Conservation (phyloP, 306 rosid genomes). For the Ziziphus jujuba region DNA sequence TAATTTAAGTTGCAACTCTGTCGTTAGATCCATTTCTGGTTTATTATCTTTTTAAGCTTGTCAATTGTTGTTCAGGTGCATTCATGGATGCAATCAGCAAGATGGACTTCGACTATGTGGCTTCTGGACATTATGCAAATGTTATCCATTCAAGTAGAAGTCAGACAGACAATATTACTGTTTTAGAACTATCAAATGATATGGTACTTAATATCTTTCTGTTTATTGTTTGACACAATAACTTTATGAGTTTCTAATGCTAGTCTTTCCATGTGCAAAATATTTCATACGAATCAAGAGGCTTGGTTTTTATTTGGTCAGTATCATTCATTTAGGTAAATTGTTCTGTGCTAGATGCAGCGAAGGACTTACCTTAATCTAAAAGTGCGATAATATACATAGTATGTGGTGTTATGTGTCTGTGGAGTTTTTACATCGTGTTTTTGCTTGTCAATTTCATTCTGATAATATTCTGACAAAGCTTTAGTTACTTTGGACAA, state of each 20-base stretch:
- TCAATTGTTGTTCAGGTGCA: slow-evolving; percentile 56
- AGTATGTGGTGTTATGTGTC: too few species aligned
- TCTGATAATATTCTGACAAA: too few species aligned
- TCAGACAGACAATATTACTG: slow-evolving; percentile 45
- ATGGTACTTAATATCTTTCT: slow-evolving; percentile 45
- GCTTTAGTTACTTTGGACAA: background rate
- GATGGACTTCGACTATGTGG: slow-evolving; percentile 85
- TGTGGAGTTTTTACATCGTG: too few species aligned
- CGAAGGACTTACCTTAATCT: too few species aligned
- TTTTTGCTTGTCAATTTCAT: too few species aligned
- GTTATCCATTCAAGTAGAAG: slow-evolving; percentile 60
- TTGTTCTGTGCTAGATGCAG: too few species aligned
- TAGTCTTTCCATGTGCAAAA: slow-evolving; percentile 10
- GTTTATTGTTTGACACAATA: background rate
- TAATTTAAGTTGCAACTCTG: slow-evolving; percentile 8
- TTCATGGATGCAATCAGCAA: slow-evolving; percentile 81
- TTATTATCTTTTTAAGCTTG: slow-evolving; percentile 5
- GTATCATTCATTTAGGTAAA: slow-evolving; percentile 12
- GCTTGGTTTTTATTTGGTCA: slow-evolving; percentile 2
- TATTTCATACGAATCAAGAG: slow-evolving; percentile 11
- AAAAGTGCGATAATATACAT: too few species aligned
- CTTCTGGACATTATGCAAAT: slow-evolving; percentile 94
- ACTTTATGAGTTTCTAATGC: slow-evolving; percentile 21
- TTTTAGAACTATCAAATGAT: slow-evolving; percentile 76
- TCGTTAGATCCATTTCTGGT: background rate